These are phyloP conservation scores for Amesomyces nigricolor DNA, from an alignment of 2,329 filamentous ascomycete species.

Conservation along the genomic window DNA sequence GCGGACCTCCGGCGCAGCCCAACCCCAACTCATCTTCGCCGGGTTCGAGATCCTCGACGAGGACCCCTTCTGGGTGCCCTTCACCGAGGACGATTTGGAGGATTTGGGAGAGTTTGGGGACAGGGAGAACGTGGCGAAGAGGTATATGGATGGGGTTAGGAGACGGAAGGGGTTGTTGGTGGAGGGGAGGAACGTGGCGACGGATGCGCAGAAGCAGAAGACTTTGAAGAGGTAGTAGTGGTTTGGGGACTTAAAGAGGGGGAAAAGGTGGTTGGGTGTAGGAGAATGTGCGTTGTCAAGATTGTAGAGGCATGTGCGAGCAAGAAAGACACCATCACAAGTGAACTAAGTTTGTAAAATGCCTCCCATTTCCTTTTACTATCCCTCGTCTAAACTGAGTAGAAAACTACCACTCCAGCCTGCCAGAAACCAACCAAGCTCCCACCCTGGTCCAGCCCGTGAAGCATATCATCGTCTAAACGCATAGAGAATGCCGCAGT, in stretches of 20 bases:
- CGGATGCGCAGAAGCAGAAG: constrained; percentile 89
- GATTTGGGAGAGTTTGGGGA: constrained; percentile 92
- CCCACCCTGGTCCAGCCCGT: constrained; percentile 2
- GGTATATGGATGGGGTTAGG: constrained; percentile 88
- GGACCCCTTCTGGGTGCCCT: constrained; percentile 96
- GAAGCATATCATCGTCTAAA: constrained; percentile 14
- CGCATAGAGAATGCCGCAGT: not conserved
- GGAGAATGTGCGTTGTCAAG: not conserved
- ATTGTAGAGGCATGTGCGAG: not conserved
- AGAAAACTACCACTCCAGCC: constrained; percentile 6
- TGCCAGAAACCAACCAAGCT: constrained; percentile 1
- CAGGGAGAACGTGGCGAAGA: constrained; percentile 89
- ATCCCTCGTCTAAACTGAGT: constrained; percentile 18
- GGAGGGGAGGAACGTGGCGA: constrained; percentile 67
- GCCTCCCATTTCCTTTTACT: constrained; percentile 19
- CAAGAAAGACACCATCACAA: not conserved
- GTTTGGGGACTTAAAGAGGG: not conserved
- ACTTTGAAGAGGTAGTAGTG: constrained; percentile 51
- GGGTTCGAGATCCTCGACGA: constrained; percentile 91
- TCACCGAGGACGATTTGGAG: constrained; percentile 93
- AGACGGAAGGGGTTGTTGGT: constrained; percentile 83
- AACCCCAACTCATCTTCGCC: constrained; percentile 87
- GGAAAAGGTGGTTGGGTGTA: not conserved
- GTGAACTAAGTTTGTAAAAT: constrained; percentile 2
- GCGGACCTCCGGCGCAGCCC: constrained; percentile 81